These are phyloP conservation scores for Chytriomyces sp. DNA, from an alignment of 192 early-diverging fungal species.

Conservation along the genomic window DNA sequence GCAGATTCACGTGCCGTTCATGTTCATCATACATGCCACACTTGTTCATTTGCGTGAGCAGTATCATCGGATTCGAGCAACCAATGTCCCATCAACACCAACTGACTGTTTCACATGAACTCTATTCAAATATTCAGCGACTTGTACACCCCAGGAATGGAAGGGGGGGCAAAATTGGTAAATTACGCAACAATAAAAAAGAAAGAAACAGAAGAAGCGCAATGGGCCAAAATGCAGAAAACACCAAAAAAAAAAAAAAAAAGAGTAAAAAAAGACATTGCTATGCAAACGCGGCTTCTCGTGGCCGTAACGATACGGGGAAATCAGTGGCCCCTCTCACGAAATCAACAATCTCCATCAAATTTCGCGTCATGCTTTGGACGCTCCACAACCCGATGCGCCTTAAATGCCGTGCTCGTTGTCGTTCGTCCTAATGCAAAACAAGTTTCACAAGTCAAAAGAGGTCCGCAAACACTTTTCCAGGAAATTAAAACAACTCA, in stretches of 20 bases:
- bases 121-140: too few species aligned
- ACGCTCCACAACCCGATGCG: constrained; percentile 90
- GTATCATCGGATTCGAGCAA: too few species aligned
- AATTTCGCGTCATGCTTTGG: constrained; percentile 72
- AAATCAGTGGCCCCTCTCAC: constrained; percentile 52
- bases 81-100: too few species aligned
- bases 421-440: constrained; percentile 66
- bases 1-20: too few species aligned
- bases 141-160: too few species aligned
- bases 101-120: too few species aligned
- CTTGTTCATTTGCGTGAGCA: too few species aligned
- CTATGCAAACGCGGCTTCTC: background rate
- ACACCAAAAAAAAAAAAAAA: background rate
- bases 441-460: constrained; percentile 69
- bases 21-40: too few species aligned
- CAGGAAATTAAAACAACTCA: constrained; percentile 4
- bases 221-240: background rate
- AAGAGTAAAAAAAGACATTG: background rate
- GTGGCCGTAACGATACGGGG: background rate
- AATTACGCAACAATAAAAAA: too few species aligned
- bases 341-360: constrained; percentile 75
- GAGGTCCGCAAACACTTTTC: constrained; percentile 57
- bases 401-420: constrained; percentile 80
- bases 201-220: too few species aligned
- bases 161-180: too few species aligned